Conservation (phyloP, 2,329 filamentous ascomycete genomes). For the Penicillium italicum region DNA sequence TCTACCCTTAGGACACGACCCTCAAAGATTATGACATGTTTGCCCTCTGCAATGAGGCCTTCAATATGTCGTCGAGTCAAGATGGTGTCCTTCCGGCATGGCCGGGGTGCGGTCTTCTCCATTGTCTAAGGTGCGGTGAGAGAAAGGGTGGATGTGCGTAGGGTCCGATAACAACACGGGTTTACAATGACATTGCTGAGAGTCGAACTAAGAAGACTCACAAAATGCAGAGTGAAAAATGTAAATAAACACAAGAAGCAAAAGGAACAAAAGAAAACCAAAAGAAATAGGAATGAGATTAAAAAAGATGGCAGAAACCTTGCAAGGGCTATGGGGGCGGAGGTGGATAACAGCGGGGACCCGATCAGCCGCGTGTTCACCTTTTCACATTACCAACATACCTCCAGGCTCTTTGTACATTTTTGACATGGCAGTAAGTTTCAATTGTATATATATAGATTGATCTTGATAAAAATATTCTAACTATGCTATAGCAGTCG, state of each 20-base stretch:
- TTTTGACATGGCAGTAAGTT: conserved; percentile 25
- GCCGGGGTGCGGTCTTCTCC: conserved; percentile 19
- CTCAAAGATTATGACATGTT: conserved; percentile 75
- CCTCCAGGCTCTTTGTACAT: neutral
- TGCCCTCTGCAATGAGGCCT: conserved; percentile 75
- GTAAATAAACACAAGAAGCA: neutral
- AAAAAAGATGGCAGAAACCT: conserved; percentile 9
- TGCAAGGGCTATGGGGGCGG: conserved; percentile 12
- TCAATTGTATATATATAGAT: neutral
- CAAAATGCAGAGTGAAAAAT: neutral
- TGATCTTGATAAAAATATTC: neutral
- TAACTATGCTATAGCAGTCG: conserved; percentile 28
- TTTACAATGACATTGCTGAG: conserved; percentile 4
- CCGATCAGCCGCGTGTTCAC: conserved; percentile 16
- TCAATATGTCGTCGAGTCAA: conserved; percentile 68
- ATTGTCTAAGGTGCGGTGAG: conserved; percentile 16
- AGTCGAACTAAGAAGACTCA: neutral
- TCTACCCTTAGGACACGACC: conserved; percentile 81
- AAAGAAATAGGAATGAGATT: neutral
- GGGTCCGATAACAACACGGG: neutral
- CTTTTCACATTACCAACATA: conserved; percentile 5
- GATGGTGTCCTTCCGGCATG: conserved; percentile 46
- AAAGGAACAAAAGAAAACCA: too few relatives aligned
- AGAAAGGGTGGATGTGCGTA: neutral
- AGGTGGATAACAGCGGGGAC: conserved; percentile 23